Conservation (phyloP, 345 rosid species). For the Moringa oleifera region DNA sequence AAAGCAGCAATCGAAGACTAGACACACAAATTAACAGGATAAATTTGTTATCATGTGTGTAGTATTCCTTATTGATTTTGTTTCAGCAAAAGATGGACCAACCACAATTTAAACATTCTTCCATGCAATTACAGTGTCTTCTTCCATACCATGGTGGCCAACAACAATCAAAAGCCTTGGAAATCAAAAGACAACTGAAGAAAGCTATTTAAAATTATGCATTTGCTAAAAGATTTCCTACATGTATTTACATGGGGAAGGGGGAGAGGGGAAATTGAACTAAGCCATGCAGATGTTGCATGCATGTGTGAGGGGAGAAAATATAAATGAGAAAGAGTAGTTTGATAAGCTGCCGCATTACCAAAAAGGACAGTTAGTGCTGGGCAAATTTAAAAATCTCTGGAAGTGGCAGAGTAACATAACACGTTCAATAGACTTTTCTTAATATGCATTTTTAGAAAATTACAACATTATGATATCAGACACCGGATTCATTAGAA, state of each 20-base stretch:
- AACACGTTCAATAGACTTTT: background rate
- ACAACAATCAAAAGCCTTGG: background rate
- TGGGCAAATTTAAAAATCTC: too few species aligned
- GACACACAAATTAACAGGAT: conserved; percentile 13
- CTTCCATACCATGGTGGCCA: background rate
- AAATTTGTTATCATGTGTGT: conserved; percentile 6
- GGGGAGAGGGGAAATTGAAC: too few species aligned
- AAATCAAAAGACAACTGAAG: background rate
- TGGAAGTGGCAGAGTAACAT: background rate
- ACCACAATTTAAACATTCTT: background rate
- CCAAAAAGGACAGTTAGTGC: too few species aligned
- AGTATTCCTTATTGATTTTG: background rate
- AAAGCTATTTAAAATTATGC: background rate
- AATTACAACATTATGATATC: background rate
- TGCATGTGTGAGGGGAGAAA: too few species aligned
- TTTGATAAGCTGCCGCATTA: too few species aligned
- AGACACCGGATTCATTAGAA: background rate
- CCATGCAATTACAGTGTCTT: background rate
- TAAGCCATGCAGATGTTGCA: too few species aligned
- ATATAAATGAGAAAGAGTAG: too few species aligned
- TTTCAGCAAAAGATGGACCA: background rate
- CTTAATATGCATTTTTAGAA: background rate
- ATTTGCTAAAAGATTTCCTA: too few species aligned
- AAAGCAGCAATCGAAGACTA: conserved; percentile 74
- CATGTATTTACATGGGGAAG: too few species aligned